Evolutionary conservation across 2,329 filamentous ascomycete species (phyloP).

Genomic region (Xylariomycetidae sp.): DNA sequence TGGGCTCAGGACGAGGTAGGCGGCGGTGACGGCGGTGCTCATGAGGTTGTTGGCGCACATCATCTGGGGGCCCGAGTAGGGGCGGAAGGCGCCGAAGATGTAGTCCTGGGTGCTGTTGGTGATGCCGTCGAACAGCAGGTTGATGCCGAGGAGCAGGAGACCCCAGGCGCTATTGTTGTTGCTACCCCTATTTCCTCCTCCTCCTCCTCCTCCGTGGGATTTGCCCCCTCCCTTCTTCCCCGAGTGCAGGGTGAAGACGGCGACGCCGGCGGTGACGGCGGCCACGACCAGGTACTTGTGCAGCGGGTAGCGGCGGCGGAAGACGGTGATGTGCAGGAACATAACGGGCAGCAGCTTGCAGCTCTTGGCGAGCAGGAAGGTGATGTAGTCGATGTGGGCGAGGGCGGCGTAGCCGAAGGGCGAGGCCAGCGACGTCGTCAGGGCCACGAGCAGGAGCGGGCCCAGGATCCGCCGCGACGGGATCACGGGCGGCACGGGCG

Average conservation of each 20-base stretch:
- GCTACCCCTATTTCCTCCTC: slow-evolving; percentile 47
- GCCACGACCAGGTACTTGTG: slow-evolving; percentile 96
- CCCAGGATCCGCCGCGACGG: slow-evolving; percentile 69
- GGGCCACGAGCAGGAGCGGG: slow-evolving; percentile 77
- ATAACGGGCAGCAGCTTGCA: slow-evolving; percentile 99
- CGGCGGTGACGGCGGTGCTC: slow-evolving; percentile 69
- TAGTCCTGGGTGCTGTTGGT: slow-evolving; percentile 97
- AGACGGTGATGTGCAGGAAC: slow-evolving; percentile 90
- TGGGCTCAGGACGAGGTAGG: slow-evolving; percentile 74
- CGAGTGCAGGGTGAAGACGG: slow-evolving; percentile 88
- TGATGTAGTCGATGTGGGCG: slow-evolving; percentile 94
- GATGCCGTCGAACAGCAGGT: slow-evolving; percentile 90
- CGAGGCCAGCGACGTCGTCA: slow-evolving; percentile 85
- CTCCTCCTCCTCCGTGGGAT: slow-evolving; percentile 36
- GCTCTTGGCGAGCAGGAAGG: slow-evolving; percentile 93
- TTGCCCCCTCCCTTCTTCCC: slow-evolving; percentile 49
- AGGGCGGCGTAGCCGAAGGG: slow-evolving; percentile 93
- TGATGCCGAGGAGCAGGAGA: slow-evolving; percentile 77
- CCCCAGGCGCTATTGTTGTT: slow-evolving; percentile 77
- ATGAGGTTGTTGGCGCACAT: slow-evolving; percentile 98
- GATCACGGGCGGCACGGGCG: slow-evolving; percentile 62
- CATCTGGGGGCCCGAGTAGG: slow-evolving; percentile 93
- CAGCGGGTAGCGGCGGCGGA: slow-evolving; percentile 81
- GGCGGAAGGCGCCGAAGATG: slow-evolving; percentile 75
- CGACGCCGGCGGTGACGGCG: slow-evolving; percentile 86